Evolutionary conservation across 2,329 filamentous ascomycete species (phyloP).

Genomic region (Epicoccum sorghinum): DNA sequence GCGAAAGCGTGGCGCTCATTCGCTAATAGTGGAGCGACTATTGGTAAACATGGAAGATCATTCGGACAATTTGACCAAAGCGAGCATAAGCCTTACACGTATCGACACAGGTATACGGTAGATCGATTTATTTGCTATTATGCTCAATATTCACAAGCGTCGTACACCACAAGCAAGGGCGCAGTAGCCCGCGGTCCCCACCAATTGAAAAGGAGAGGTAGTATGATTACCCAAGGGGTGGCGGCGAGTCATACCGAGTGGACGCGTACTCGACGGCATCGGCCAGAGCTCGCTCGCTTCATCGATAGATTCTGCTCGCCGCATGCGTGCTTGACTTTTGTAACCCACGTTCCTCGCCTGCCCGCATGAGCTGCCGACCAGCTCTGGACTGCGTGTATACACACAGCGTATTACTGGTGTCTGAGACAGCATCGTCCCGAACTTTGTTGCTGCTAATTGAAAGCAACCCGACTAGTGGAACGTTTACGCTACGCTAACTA

Average conservation of each 20-base stretch:
- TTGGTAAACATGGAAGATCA: slow-evolving; percentile 11
- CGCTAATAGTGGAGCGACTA: slow-evolving; percentile 25
- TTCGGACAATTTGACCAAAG: slow-evolving; percentile 33
- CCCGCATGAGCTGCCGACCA: not conserved
- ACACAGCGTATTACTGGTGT: slow-evolving; percentile 23
- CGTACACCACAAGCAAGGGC: slow-evolving; percentile 37
- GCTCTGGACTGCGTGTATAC: slow-evolving; percentile 6
- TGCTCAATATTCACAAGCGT: slow-evolving; percentile 31
- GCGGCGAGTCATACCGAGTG: slow-evolving; percentile 34
- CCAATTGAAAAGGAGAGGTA: slow-evolving; percentile 33
- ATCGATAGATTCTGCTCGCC: slow-evolving; percentile 7
- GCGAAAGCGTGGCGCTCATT: slow-evolving; percentile 22
- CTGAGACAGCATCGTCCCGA: slow-evolving; percentile 29
- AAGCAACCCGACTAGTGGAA: slow-evolving; percentile 20
- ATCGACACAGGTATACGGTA: slow-evolving; percentile 20
- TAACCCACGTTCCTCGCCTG: slow-evolving; percentile 19
- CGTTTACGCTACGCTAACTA: slow-evolving; percentile 23
- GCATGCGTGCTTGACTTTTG: slow-evolving; percentile 21
- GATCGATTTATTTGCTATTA: slow-evolving; percentile 28
- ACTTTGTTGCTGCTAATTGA: slow-evolving; percentile 35
- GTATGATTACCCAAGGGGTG: slow-evolving; percentile 33
- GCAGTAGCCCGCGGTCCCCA: slow-evolving; percentile 23
- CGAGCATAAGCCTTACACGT: slow-evolving; percentile 21
- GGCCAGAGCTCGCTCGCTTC: slow-evolving; percentile 25
- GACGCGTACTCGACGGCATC: slow-evolving; percentile 32